Evolutionary conservation across 352 stramenopile genomes (phyloP).

Genomic region (Phytophthora gonapodyides): DNA sequence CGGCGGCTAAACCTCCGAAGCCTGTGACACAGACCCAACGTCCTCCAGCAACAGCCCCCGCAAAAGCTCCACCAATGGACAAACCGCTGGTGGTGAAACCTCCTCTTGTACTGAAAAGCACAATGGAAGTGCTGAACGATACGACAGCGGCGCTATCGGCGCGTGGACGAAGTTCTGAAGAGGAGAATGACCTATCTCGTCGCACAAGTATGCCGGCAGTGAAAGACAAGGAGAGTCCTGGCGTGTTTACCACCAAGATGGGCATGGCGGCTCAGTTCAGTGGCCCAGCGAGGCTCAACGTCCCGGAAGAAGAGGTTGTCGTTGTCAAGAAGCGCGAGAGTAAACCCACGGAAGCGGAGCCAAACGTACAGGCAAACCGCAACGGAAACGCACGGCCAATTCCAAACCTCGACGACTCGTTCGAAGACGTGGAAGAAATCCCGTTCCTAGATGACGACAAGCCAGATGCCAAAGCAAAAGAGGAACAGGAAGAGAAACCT

Average conservation of each 20-base stretch:
- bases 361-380: constrained; percentile 12
- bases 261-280: constrained; percentile 64
- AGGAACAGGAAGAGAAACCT: constrained; percentile 25
- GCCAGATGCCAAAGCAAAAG: constrained; percentile 41
- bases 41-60: constrained; percentile 20
- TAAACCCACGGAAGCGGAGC: constrained; percentile 39
- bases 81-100: constrained; percentile 37
- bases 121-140: constrained; percentile 75
- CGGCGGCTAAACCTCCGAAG: constrained; percentile 30
- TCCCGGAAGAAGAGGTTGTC: constrained; percentile 72
- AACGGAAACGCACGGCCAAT: constrained; percentile 14
- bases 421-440: constrained; percentile 85
- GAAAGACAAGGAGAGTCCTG: constrained; percentile 17
- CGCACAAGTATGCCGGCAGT: constrained; percentile 16
- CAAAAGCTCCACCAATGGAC: constrained; percentile 14
- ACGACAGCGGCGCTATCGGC: constrained; percentile 47
- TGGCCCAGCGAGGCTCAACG: constrained; percentile 49
- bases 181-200: constrained; percentile 21
- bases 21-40: constrained; percentile 11
- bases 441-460: constrained; percentile 71
- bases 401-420: constrained; percentile 54
- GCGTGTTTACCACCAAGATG: constrained; percentile 41
- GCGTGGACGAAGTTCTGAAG: constrained; percentile 33
- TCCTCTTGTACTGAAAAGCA: constrained; percentile 57
- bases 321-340: constrained; percentile 66